Evolutionary conservation across 495 filamentous ascomycete species (phyloP).

Genomic region (Umbilicaria muhlenbergii): DNA sequence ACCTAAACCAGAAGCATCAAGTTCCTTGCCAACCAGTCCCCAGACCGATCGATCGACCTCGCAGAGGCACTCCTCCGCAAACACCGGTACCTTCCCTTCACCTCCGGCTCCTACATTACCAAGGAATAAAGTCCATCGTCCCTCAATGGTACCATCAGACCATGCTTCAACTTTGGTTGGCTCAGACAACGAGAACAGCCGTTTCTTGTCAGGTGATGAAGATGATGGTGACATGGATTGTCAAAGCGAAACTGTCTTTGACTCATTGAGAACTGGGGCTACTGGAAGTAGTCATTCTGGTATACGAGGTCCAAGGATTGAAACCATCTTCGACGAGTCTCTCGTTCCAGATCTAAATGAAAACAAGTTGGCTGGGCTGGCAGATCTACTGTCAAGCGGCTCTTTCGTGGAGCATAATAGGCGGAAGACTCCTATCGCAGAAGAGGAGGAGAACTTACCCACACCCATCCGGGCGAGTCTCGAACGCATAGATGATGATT

Average conservation of each 20-base stretch:
- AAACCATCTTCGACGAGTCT: conserved; percentile 76
- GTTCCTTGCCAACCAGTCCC: conserved; percentile 6
- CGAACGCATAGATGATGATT: conserved; percentile 6
- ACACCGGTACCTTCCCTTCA: too few species aligned
- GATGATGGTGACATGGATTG: conserved; percentile 59
- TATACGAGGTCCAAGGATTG: conserved; percentile 44
- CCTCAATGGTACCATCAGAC: conserved; percentile 43
- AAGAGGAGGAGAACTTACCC: conserved; percentile 46
- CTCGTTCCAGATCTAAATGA: conserved; percentile 38
- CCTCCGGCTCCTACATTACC: too few species aligned
- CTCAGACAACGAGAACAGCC: conserved; percentile 66
- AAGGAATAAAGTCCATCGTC: conserved; percentile 16
- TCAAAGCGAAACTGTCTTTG: conserved; percentile 79
- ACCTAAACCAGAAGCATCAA: conserved; percentile 9
- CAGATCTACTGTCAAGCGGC: conserved; percentile 29
- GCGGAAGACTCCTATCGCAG: conserved; percentile 37
- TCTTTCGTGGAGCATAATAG: conserved; percentile 19
- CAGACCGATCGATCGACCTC: too few species aligned
- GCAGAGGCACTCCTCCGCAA: too few species aligned
- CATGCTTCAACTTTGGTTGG: conserved; percentile 67
- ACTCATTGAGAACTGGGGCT: conserved; percentile 71
- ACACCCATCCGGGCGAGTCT: conserved; percentile 33
- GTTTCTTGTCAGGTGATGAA: conserved; percentile 62
- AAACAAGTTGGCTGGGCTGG: conserved; percentile 41
- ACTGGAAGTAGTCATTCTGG: conserved; percentile 42